Base-by-base conservation (phyloP, 2,329 filamentous ascomycete species). In the Xylariaceae sp. region DNA sequence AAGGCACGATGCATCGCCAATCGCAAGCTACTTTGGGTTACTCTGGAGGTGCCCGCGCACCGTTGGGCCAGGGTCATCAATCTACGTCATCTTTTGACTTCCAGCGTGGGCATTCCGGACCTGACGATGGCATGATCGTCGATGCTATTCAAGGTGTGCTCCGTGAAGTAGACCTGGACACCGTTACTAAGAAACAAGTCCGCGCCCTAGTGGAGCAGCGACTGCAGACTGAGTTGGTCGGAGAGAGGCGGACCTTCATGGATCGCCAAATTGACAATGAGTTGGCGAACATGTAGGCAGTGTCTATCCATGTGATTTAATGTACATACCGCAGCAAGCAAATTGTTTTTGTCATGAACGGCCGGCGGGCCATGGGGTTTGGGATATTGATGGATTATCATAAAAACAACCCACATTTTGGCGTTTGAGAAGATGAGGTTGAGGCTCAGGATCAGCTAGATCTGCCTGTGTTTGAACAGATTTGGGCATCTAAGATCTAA, bases 111-210 rank as follows among this genome's bases (percentile, higher is more conserved):
- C 64, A 71, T 42, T 53, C 62, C 18, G 89, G 87, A 0, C 87
- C 89, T 0, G 87, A 85, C 51, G 90, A 97, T 56, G 72, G 71
- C 34, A 77, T 81, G 46, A 96, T 98, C 50, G 76, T 88, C 15
- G 87, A 94, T 47, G 86, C 87, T 2, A 91, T 97, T 48, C 85
- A 89, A 57, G 72, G 76, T 38, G 93, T 93, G 54, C 72, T 98
- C 48, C 69, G 75, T 13, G 91, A 96, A 57, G 89, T 96, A 1
- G 91, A 98, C 64, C 74, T 98, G 32, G 93, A 98, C 63, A 91
- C 79, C n/a, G 88, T 97, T 36, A 98, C 93, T 6, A 98, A 97
- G 81, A 98, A 98, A 72, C 91, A 97, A 69, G 85, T 93, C 42
- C 78, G 87, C 38, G 90, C 87, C 3, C 76, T 97, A 34, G 89